These are phyloP conservation scores for Phytophthora sojae DNA, from an alignment of 352 stramenopile species.

Conservation along the genomic window DNA sequence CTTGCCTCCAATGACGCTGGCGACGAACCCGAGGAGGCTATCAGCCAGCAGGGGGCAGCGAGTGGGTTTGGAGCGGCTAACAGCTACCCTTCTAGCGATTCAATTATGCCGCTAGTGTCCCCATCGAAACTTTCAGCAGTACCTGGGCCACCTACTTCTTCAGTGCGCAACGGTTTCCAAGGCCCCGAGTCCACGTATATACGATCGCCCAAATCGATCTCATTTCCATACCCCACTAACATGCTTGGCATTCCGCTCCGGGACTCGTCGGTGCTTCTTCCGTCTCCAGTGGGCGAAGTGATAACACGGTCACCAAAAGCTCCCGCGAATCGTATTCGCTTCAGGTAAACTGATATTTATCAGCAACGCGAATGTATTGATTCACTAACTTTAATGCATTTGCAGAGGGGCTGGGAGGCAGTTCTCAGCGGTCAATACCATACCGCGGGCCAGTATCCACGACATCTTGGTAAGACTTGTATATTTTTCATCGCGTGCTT, in stretches of 20 bases:
- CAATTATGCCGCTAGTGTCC: slow-evolving; percentile 34
- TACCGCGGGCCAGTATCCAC: slow-evolving; percentile 38
- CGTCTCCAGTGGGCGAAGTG: slow-evolving; percentile 50
- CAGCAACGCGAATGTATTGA: neutral
- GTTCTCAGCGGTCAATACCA: slow-evolving; percentile 56
- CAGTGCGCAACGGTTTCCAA: slow-evolving; percentile 28
- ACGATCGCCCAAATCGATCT: slow-evolving; percentile 32
- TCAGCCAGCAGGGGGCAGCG: slow-evolving; percentile 5
- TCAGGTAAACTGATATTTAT: slow-evolving; percentile 40
- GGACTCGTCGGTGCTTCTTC: slow-evolving; percentile 44
- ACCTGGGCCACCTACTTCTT: slow-evolving; percentile 28
- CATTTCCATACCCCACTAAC: slow-evolving; percentile 36
- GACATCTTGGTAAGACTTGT: slow-evolving; percentile 51
- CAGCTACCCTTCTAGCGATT: slow-evolving; percentile 12
- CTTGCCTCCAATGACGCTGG: slow-evolving; percentile 9
- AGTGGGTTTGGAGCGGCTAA: neutral
- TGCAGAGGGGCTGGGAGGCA: slow-evolving; percentile 60
- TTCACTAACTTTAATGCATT: slow-evolving; percentile 6
- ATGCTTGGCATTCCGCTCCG: slow-evolving; percentile 28
- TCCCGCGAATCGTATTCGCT: slow-evolving; percentile 49
- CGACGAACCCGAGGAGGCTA: slow-evolving; percentile 6
- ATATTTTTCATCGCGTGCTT: neutral
- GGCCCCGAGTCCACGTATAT: slow-evolving; percentile 20
- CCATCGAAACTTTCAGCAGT: slow-evolving; percentile 22
- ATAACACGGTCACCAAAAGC: slow-evolving; percentile 54